These are phyloP conservation scores for Lizanozyma gosingica DNA, from an alignment of 1,139 yeast genomes.

Conservation along the genomic window DNA sequence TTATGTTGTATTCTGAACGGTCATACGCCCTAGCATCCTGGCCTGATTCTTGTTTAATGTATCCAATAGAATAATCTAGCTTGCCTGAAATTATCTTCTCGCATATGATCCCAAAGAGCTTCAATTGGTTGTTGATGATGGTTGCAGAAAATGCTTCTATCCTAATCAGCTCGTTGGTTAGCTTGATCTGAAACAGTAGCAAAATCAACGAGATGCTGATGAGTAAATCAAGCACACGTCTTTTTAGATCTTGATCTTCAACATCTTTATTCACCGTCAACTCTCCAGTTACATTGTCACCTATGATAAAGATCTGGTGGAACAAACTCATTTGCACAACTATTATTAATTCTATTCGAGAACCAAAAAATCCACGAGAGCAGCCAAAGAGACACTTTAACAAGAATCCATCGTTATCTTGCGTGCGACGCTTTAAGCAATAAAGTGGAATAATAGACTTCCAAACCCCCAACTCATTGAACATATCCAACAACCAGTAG, in stretches of 20 bases:
- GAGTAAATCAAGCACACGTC: constrained; percentile 7
- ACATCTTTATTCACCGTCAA: too few species aligned
- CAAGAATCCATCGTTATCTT: constrained; percentile 14
- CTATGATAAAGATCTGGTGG: background rate
- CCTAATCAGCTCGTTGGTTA: background rate
- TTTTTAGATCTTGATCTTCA: background rate
- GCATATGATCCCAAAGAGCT: background rate
- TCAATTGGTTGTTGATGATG: background rate
- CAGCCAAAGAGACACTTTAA: constrained; percentile 25
- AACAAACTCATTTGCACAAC: background rate
- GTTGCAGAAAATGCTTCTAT: background rate
- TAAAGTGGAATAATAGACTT: constrained; percentile 27
- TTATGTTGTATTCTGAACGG: background rate
- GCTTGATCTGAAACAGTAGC: constrained; percentile 4
- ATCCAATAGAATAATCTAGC: background rate
- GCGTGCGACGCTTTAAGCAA: constrained; percentile 15
- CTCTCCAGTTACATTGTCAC: background rate
- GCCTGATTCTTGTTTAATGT: background rate
- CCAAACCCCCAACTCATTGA: constrained; percentile 34
- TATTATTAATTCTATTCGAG: background rate
- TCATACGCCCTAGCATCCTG: too few species aligned
- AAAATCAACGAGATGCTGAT: constrained; percentile 24
- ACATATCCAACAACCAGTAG: constrained; percentile 32
- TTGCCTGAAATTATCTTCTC: background rate
- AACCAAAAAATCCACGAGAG: constrained; percentile 7